Percentiles rank a stretch among this genome's conserved stretches.
Conservation (phyloP, 2,329 filamentous ascomycete species). For the Beauveria brongniartii region DNA sequence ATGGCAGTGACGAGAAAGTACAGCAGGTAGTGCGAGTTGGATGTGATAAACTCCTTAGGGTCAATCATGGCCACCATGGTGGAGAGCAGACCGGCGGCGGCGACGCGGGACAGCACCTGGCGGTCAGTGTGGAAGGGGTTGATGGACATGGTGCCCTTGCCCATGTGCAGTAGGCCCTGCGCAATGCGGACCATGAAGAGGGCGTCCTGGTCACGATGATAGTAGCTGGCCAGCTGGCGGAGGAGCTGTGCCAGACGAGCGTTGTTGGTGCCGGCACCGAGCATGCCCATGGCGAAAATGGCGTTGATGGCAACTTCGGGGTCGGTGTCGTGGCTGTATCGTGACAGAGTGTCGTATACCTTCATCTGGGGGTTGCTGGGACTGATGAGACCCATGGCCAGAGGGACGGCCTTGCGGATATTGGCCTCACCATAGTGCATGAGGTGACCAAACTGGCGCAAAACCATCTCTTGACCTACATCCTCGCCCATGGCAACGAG, state of each 20-base stretch:
- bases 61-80: conserved; percentile 93
- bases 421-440: conserved; percentile 99
- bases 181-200: conserved; percentile 99
- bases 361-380: conserved; percentile 99
- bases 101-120: conserved; percentile 86
- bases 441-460: conserved; percentile 92
- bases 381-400: conserved; percentile 94
- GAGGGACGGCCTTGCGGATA: conserved; percentile 88
- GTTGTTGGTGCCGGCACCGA: conserved; percentile 96
- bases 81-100: conserved; percentile 79
- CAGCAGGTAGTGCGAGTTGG: conserved; percentile 76
- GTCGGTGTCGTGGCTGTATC: conserved; percentile 98
- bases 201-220: conserved; percentile 91
- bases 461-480: conserved; percentile 96
- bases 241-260: conserved; percentile 90
- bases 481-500: conserved; percentile 98
- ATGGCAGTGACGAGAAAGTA: conserved; percentile 97
- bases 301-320: conserved; percentile 97
- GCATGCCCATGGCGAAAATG: conserved; percentile 97
- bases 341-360: conserved; percentile 94
- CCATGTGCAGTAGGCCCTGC: conserved; percentile 96
- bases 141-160: conserved; percentile 91
- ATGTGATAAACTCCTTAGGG: conserved; percentile 72
- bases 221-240: conserved; percentile 92
- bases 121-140: conserved; percentile 99